Percentiles rank a stretch among this genome's conserved stretches.
phyloP scores from a whole-genome alignment of 2,329 filamentous ascomycete genomes.

The Neofusicoccum laricinum region DNA sequence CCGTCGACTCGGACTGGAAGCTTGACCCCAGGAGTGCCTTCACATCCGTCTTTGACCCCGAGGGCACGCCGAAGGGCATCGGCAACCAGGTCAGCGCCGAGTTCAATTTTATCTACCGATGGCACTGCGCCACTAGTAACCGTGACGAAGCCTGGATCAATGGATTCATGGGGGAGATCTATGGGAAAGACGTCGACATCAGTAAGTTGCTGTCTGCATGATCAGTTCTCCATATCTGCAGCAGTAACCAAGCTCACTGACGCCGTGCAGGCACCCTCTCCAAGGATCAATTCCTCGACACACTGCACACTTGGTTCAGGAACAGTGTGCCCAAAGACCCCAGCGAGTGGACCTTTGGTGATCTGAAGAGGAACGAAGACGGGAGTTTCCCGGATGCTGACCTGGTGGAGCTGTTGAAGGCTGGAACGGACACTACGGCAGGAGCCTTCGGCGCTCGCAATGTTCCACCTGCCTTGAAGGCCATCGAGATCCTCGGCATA shows the following conservation, averaged over 20 bases:
- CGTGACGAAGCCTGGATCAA: conserved; percentile 77
- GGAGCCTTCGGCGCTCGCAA: conserved; percentile 52
- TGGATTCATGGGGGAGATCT: conserved; percentile 36
- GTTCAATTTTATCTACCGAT: conserved; percentile 80
- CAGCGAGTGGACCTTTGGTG: conserved; percentile 43
- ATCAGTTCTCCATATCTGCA: background rate
- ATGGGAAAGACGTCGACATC: background rate
- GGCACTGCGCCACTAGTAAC: conserved; percentile 71
- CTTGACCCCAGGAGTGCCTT: conserved; percentile 59
- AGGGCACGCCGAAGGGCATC: conserved; percentile 62
- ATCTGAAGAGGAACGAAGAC: conserved; percentile 39
- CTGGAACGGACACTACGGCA: conserved; percentile 38
- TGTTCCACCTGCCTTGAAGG: conserved; percentile 45
- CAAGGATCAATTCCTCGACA: conserved; percentile 57
- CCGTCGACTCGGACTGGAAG: conserved; percentile 67
- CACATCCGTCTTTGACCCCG: conserved; percentile 13
- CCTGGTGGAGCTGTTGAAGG: conserved; percentile 45
- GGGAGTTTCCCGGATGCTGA: conserved; percentile 45
- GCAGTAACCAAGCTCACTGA: background rate
- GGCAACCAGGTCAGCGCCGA: conserved; percentile 78
- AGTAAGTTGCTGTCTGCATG: background rate
- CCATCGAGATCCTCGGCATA: conserved; percentile 69
- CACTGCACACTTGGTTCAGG: conserved; percentile 44
- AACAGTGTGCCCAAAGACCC: conserved; percentile 58
- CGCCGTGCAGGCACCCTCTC: conserved; percentile 44